Base-by-base conservation (phyloP, 192 early-diverging fungal genomes). In the Coemansia umbellata region DNA sequence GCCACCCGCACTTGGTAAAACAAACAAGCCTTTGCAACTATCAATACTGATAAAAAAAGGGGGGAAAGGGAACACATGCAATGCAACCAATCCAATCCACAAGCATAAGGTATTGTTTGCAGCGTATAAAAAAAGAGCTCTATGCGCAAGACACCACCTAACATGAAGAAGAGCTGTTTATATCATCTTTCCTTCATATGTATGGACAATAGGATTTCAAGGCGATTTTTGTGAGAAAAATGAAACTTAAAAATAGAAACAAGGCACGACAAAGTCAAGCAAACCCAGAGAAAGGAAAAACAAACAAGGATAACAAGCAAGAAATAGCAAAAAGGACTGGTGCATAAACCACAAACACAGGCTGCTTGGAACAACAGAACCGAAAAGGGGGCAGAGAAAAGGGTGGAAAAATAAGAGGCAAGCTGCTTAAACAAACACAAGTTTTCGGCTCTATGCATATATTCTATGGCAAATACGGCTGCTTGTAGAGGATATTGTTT, bases 81-180 rank as follows among this genome's bases (percentile, higher is more conserved):
- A 24, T 45, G 43, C 43, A 45, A 45, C 24, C 24, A 45, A 45
- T 45, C 43, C 43, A 45, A 45, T 8, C 43, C 43, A n/a, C 26
- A 22, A 45, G 28, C 43, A 45, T 45, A 45, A 28, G 28, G 23
- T 26, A 45, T 45, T 45, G 43, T 45, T 45, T 45, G 43, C 28
- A 28, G 43, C 21, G n/a, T 45, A 26, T 14, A 21, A 15, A 45
- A 26, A 28, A 15, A 28, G n/a, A 15, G 22, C 43, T 26, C 10
- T n/a, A 45, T 45, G 26, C 22, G 28, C 43, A 23, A 23, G 24
- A 28, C 6, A 26, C 21, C 24, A 3, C 24, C 24, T 14, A 15
- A 26, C 23, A 45, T 45, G 26, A 26, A 24, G 14, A 3, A n/a
- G n/a, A n/a, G n/a, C 26, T 45, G 43, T 45, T 26, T 45, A 26